These are phyloP conservation scores for Camelina hispida DNA, from an alignment of 345 rosid genomes.

Conservation along the genomic window DNA sequence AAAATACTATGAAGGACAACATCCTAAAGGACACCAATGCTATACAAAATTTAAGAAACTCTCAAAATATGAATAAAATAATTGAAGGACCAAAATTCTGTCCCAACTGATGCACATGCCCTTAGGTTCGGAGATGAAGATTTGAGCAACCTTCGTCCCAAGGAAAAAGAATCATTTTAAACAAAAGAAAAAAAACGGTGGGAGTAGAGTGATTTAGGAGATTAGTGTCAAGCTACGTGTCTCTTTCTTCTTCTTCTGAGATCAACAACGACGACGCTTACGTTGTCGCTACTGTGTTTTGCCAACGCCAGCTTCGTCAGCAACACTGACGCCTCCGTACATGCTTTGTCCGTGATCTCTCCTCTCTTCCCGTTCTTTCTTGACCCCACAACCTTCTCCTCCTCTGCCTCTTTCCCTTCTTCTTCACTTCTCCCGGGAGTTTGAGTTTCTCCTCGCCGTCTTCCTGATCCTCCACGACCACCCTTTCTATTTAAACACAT, in stretches of 20 bases:
- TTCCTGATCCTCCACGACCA: not conserved
- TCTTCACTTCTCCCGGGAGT: slow-evolving; percentile 13
- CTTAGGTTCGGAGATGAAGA: slow-evolving; percentile 24
- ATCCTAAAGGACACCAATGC: no score
- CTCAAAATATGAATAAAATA: no score
- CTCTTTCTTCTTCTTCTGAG: slow-evolving; percentile 52
- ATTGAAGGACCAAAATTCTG: no score
- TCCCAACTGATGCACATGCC: no score
- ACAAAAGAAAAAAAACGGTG: slow-evolving; percentile 14
- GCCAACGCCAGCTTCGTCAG: slow-evolving; percentile 88
- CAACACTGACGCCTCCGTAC: slow-evolving; percentile 75
- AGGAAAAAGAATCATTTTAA: slow-evolving; percentile 31
- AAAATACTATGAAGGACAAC: no score
- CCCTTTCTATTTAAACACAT: slow-evolving; percentile 54
- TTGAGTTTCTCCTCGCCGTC: slow-evolving; percentile 21
- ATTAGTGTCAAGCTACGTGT: slow-evolving; percentile 30
- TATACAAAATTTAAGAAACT: no score
- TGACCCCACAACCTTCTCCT: slow-evolving; percentile 31
- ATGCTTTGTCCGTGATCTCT: slow-evolving; percentile 63
- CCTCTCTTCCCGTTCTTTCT: slow-evolving; percentile 40
- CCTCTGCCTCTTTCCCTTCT: slow-evolving; percentile 20
- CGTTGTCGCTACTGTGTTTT: slow-evolving; percentile 74
- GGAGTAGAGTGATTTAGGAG: slow-evolving; percentile 3
- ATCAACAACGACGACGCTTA: slow-evolving; percentile 86
- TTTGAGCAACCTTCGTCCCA: slow-evolving; percentile 30